Conservation (phyloP, 1,139 yeast genomes). For the Blastobotrys aristatus region DNA sequence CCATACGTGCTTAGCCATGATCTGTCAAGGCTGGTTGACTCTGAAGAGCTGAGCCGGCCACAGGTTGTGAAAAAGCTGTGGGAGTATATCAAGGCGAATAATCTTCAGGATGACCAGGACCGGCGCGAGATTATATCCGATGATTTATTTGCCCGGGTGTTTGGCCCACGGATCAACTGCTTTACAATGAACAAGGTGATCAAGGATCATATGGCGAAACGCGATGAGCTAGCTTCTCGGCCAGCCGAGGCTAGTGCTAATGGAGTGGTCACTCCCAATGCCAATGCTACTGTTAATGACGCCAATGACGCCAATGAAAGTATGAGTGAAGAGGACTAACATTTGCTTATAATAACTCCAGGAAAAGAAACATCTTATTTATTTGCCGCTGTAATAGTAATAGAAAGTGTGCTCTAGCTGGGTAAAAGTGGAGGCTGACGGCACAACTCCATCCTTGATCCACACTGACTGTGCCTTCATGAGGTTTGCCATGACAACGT, state of each 20-base stretch:
- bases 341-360: too few relatives aligned
- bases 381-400: slow-evolving; percentile 9
- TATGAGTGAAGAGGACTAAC: background rate
- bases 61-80: slow-evolving; percentile 69
- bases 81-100: slow-evolving; percentile 62
- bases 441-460: slow-evolving; percentile 71
- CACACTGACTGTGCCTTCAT: slow-evolving; percentile 88
- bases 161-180: slow-evolving; percentile 51
- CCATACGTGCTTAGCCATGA: slow-evolving; percentile 45
- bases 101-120: slow-evolving; percentile 66
- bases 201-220: slow-evolving; percentile 45
- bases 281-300: background rate
- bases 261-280: background rate
- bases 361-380: background rate
- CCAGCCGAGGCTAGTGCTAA: background rate
- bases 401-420: slow-evolving; percentile 33
- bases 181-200: slow-evolving; percentile 64
- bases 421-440: slow-evolving; percentile 45
- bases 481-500: slow-evolving; percentile 86
- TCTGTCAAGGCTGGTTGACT: slow-evolving; percentile 45
- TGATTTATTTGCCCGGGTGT: slow-evolving; percentile 52
- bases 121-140: slow-evolving; percentile 66
- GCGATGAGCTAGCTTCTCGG: slow-evolving; percentile 14
- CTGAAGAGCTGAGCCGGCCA: slow-evolving; percentile 53
- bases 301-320: background rate